phyloP scores from a whole-genome alignment of 495 filamentous ascomycete genomes.

The Aspergillus steynii region DNA sequence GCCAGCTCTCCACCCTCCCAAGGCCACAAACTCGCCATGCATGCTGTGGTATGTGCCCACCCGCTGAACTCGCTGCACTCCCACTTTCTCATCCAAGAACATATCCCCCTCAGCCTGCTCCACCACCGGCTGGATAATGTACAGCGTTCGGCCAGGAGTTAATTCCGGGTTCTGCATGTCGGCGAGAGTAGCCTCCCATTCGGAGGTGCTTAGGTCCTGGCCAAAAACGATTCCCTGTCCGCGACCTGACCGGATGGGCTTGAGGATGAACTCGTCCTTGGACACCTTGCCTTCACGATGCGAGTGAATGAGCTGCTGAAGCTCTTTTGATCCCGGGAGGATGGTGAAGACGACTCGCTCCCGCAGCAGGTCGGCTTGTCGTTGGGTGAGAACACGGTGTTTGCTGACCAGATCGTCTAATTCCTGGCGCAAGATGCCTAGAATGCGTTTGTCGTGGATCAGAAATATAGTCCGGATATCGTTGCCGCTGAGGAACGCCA shows the following conservation, averaged over 20 bases:
- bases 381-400: constrained; percentile 19
- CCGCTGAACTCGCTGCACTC: constrained; percentile 5
- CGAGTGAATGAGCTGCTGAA: background rate
- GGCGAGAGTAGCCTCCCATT: constrained; percentile 19
- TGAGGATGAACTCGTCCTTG: constrained; percentile 33
- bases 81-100: constrained; percentile 5
- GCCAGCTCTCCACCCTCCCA: constrained; percentile 16
- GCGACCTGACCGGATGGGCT: constrained; percentile 29
- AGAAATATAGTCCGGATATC: constrained; percentile 38
- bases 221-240: constrained; percentile 41
- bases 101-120: constrained; percentile 15
- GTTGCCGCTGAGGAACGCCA: constrained; percentile 32
- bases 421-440: constrained; percentile 37
- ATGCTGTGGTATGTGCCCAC: constrained; percentile 26
- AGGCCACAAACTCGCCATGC: constrained; percentile 18
- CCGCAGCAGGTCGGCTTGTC: constrained; percentile 26
- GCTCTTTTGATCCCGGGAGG: constrained; percentile 13
- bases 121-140: constrained; percentile 23
- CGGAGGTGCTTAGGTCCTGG: constrained; percentile 21
- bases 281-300: background rate
- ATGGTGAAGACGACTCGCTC: constrained; percentile 16
- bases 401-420: constrained; percentile 23
- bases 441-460: constrained; percentile 41
- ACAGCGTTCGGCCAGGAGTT: constrained; percentile 6
- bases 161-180: constrained; percentile 3